Evolutionary conservation across 768 basidiomycete genomes (phyloP), one percentile per base, ranked within the genome.

Genomic region (Rubroboletus satanas): DNA sequence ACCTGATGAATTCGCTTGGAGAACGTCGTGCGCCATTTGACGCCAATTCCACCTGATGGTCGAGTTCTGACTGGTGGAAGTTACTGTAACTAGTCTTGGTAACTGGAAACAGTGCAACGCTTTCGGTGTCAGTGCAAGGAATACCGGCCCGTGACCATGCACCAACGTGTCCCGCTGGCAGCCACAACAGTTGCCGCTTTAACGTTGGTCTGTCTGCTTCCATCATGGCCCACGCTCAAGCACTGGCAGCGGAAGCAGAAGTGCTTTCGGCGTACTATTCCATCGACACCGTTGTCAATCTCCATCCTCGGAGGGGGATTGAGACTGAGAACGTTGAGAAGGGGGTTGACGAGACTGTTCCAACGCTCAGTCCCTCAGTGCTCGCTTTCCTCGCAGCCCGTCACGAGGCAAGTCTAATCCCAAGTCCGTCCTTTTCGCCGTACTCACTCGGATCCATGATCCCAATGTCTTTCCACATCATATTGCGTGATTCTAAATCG

Each of bases 301-400:
- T 51, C 10, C n/a, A 18, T 3, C 38, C 29, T 41, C 26, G 26
- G 26, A 39, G 23, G 17, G 4, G 4, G 9, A 17, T 18, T 8
- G n/a, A 21, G 12, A 14, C 44, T 14, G 29, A 32, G 36, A 7
- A 12, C 26, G 26, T 26, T 17, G 18, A 12, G 28, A 38, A 4
- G 7, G n/a, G n/a, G 15, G 4, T 26, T 3, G 7, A 52, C 12
- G 15, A 12, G 35, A 26, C 23, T 12, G 9, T 52, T 12, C 54
- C 54, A 12, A 49, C 73, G n/a, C 63, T 80, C 39, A 77, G 77
- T 49, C 62, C 67, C 2, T 73, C 74, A 7, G 66, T 79, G 17
- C 55, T 72, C n/a, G 58, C 68, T 5, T 74, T 73, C 47, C 66
- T 80, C 23, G 52, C 56, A 17, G 65, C 70, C 1, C 54, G 62